Evolutionary conservation across 768 basidiomycete genomes (phyloP).

Genomic region (Pleurotus giganteus): DNA sequence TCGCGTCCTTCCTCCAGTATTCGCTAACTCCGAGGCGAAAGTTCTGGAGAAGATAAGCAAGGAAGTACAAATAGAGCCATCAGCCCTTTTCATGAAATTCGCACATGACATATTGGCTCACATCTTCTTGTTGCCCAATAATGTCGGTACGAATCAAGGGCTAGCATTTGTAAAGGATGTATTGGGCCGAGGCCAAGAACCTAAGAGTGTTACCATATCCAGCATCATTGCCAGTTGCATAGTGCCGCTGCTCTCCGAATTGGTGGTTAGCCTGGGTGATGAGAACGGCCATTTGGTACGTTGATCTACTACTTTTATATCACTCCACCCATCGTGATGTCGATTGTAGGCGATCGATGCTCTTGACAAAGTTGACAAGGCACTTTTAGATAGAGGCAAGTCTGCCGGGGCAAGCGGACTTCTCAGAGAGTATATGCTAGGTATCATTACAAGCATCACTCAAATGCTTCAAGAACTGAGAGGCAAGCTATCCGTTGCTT

Average conservation of each 20-base stretch:
- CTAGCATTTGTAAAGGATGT: conserved; percentile 61
- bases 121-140: conserved; percentile 57
- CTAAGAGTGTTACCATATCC: conserved; percentile 35
- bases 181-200: conserved; percentile 46
- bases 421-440: conserved; percentile 76
- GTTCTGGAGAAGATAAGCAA: conserved; percentile 62
- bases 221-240: conserved; percentile 65
- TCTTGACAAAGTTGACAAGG: conserved; percentile 43
- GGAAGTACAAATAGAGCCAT: conserved; percentile 43
- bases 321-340: background rate
- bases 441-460: conserved; percentile 80
- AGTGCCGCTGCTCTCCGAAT: conserved; percentile 66
- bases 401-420: conserved; percentile 44
- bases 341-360: conserved; percentile 31
- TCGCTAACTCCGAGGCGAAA: conserved; percentile 55
- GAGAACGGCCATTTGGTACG: conserved; percentile 52
- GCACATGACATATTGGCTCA: conserved; percentile 62
- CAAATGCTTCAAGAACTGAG: conserved; percentile 83
- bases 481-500: conserved; percentile 65
- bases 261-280: conserved; percentile 80
- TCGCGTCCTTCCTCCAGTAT: conserved; percentile 67
- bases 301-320: conserved; percentile 4
- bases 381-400: conserved; percentile 27
- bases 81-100: conserved; percentile 54
- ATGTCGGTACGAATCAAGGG: conserved; percentile 54